Percentiles rank a stretch among this genome's conserved stretches.
Evolutionary conservation across 2,329 filamentous ascomycete species (phyloP).

Genomic region (Ascochyta rabiei): DNA sequence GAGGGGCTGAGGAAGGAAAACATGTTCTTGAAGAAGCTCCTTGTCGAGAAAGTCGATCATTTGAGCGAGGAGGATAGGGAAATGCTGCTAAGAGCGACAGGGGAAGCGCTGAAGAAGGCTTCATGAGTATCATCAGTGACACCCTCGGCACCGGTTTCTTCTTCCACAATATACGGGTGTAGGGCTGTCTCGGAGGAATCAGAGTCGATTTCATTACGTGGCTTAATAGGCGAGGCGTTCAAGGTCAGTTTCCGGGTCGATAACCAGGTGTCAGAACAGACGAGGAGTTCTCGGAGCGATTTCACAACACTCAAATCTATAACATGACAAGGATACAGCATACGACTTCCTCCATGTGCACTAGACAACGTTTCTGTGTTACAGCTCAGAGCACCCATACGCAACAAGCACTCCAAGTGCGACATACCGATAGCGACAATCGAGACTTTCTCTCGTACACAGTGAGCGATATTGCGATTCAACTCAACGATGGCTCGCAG

Average conservation of each 20-base stretch:
- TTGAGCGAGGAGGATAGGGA: conserved; percentile 46
- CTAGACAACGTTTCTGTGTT: background rate
- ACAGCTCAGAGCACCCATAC: background rate
- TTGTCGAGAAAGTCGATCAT: conserved; percentile 48
- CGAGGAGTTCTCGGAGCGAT: background rate
- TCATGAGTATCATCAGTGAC: background rate
- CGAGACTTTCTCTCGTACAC: background rate
- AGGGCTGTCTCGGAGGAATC: background rate
- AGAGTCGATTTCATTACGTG: background rate
- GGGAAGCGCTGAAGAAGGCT: conserved; percentile 22
- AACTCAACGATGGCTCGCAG: background rate
- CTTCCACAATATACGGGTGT: background rate
- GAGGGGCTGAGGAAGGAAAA: conserved; percentile 51
- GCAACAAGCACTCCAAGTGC: background rate
- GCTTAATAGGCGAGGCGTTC: conserved; percentile 9
- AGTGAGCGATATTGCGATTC: background rate
- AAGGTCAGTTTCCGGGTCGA: background rate
- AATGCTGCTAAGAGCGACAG: conserved; percentile 35
- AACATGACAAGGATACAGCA: background rate
- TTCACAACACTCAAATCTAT: conserved; percentile 3
- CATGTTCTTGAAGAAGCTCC: conserved; percentile 45
- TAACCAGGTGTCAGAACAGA: background rate
- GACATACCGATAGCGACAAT: background rate
- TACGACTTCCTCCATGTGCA: background rate
- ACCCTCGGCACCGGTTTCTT: background rate